phyloP scores from a whole-genome alignment of 1,284 basidiomycete genomes.

The Trametes sp. region DNA sequence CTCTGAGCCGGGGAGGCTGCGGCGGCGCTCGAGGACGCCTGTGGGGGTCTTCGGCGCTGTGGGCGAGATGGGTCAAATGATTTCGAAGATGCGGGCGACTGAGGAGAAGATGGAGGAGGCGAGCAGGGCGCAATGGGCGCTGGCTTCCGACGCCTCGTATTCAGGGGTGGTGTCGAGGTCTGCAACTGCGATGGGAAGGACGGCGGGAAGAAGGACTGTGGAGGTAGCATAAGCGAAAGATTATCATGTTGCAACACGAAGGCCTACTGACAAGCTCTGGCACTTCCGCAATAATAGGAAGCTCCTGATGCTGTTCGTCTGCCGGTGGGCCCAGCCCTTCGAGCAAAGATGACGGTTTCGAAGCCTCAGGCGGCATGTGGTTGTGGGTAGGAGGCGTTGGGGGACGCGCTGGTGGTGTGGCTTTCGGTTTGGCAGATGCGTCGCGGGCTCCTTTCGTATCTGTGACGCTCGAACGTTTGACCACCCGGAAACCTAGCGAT shows the following conservation, averaged over 20 bases:
- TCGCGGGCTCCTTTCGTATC: constrained; percentile 21
- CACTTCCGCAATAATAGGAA: constrained; percentile 32
- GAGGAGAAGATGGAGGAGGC: constrained; percentile 37
- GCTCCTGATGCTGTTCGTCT: background rate
- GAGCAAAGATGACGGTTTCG: background rate
- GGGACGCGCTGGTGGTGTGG: constrained; percentile 12
- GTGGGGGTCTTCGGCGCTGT: constrained; percentile 16
- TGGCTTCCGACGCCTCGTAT: constrained; percentile 38
- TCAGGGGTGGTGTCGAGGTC: constrained; percentile 47
- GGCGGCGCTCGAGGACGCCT: constrained; percentile 33
- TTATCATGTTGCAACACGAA: constrained; percentile 40
- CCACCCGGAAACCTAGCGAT: constrained; percentile 31
- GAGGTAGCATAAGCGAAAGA: constrained; percentile 12
- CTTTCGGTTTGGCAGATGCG: constrained; percentile 15
- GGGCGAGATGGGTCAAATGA: constrained; percentile 31
- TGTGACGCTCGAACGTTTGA: constrained; percentile 28
- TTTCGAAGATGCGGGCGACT: constrained; percentile 27
- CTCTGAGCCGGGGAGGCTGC: constrained; percentile 19
- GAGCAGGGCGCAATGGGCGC: constrained; percentile 39
- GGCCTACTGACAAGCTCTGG: constrained; percentile 38
- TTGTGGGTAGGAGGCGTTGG: constrained; percentile 12
- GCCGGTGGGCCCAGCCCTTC: background rate
- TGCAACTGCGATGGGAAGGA: constrained; percentile 49
- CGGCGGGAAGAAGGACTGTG: constrained; percentile 44
- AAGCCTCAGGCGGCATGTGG: background rate